These are phyloP conservation scores for Nannochloropsis salina DNA, from an alignment of 108 stramenopile genomes.

Conservation along the genomic window DNA sequence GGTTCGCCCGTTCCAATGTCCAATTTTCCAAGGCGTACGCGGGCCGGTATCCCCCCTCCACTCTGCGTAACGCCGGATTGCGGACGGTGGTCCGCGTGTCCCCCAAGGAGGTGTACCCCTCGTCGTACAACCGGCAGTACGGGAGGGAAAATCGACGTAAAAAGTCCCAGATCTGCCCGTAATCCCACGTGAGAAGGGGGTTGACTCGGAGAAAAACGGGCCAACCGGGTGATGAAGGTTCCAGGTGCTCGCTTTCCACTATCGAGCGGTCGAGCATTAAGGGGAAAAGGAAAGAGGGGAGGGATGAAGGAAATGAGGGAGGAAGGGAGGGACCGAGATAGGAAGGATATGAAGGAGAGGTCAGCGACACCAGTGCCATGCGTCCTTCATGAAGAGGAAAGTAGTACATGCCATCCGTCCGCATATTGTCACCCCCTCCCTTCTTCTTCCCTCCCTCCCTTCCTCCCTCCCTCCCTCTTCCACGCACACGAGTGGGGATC, in stretches of 20 bases:
- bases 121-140: conserved; percentile 86
- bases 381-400: too few species aligned
- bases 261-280: conserved; percentile 21
- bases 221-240: conserved; percentile 66
- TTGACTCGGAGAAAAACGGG: conserved; percentile 92
- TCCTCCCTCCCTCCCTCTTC: not conserved
- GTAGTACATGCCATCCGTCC: not conserved
- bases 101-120: conserved; percentile 91
- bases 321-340: too few species aligned
- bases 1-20: not conserved
- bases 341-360: too few species aligned
- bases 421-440: not conserved
- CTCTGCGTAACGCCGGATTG: conserved; percentile 69
- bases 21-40: not conserved
- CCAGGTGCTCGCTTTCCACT: conserved; percentile 30
- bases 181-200: conserved; percentile 81
- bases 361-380: too few species aligned
- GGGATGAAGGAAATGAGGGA: too few species aligned
- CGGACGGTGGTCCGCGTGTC: conserved; percentile 71
- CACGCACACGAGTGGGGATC: conserved; percentile 29
- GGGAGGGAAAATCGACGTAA: conserved; percentile 71
- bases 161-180: conserved; percentile 79
- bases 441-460: not conserved
- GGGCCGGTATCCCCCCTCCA: not conserved
- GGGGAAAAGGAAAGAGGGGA: not conserved